These are phyloP conservation scores for Pseudogymnoascus sp. DNA, from an alignment of 2,329 filamentous ascomycete genomes.

Conservation along the genomic window DNA sequence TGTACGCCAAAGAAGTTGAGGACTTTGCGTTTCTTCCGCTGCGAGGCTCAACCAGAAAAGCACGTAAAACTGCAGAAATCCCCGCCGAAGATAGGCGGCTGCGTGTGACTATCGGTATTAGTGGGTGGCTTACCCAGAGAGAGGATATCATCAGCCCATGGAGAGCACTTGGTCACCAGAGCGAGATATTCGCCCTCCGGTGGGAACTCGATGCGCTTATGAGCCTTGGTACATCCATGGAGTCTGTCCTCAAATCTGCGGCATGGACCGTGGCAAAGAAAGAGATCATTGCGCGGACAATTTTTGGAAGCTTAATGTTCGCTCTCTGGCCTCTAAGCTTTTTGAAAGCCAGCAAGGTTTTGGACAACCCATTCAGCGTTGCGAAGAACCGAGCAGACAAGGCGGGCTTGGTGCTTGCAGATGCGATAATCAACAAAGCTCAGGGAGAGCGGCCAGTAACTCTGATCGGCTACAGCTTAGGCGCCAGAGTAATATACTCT, in stretches of 20 bases:
- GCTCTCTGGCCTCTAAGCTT: conserved; percentile 65
- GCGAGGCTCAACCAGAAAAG: conserved; percentile 41
- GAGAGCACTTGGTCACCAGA: conserved; percentile 63
- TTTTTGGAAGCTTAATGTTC: conserved; percentile 60
- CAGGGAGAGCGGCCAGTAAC: conserved; percentile 78
- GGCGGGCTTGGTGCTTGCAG: conserved; percentile 70
- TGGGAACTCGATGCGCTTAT: conserved; percentile 76
- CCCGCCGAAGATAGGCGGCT: conserved; percentile 57
- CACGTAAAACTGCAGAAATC: conserved; percentile 36
- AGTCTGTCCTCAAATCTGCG: conserved; percentile 67
- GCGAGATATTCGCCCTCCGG: conserved; percentile 74
- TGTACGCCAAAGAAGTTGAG: conserved; percentile 77
- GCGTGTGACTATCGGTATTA: conserved; percentile 74
- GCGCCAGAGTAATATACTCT: conserved; percentile 73
- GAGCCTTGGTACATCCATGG: conserved; percentile 71
- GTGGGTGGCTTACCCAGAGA: conserved; percentile 70
- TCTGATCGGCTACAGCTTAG: conserved; percentile 73
- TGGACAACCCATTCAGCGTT: conserved; percentile 78
- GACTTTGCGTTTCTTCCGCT: conserved; percentile 84
- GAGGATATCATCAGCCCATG: conserved; percentile 72
- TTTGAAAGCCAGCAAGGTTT: conserved; percentile 56
- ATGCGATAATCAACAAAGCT: conserved; percentile 72
- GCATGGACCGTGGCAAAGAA: conserved; percentile 71
- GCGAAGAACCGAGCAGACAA: conserved; percentile 73
- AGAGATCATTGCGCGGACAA: conserved; percentile 54